These are phyloP conservation scores for Cystodermella granulosa DNA, from an alignment of 1,284 basidiomycete genomes.

Conservation along the genomic window DNA sequence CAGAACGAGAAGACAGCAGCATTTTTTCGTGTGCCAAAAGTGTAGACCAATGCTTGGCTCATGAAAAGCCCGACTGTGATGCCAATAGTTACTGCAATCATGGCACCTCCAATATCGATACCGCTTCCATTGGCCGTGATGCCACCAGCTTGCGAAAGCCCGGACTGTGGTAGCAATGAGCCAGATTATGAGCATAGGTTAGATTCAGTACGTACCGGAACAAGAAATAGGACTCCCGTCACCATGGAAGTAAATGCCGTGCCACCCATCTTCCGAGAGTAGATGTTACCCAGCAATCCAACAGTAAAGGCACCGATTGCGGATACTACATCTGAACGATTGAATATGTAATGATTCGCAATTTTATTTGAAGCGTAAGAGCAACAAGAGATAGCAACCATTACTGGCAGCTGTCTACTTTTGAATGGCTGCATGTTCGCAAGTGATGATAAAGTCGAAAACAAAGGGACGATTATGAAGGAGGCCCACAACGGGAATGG, in stretches of 20 bases:
- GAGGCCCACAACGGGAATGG: constrained; percentile 73
- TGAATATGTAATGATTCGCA: constrained; percentile 80
- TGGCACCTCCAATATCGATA: constrained; percentile 72
- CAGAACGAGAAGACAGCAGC: constrained; percentile 79
- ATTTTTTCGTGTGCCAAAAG: constrained; percentile 76
- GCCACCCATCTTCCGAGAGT: constrained; percentile 81
- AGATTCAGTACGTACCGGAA: constrained; percentile 54
- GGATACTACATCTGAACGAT: constrained; percentile 77
- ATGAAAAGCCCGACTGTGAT: constrained; percentile 89
- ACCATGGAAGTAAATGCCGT: constrained; percentile 89
- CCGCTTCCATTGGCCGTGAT: constrained; percentile 65
- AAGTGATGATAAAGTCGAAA: constrained; percentile 69
- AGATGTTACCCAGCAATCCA: constrained; percentile 75
- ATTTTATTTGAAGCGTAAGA: constrained; percentile 74
- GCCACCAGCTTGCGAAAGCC: constrained; percentile 81
- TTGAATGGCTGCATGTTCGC: constrained; percentile 72
- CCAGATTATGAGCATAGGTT: neutral
- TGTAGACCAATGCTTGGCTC: constrained; percentile 81
- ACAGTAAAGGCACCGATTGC: constrained; percentile 85
- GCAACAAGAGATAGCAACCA: constrained; percentile 80
- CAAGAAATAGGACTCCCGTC: constrained; percentile 78
- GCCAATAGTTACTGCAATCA: constrained; percentile 85
- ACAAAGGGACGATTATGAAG: constrained; percentile 77
- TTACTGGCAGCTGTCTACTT: constrained; percentile 69
- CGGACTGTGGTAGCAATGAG: constrained; percentile 50